Conservation (phyloP, 202 grass and related monocot genomes). For the Cymbopogon flexuosus region DNA sequence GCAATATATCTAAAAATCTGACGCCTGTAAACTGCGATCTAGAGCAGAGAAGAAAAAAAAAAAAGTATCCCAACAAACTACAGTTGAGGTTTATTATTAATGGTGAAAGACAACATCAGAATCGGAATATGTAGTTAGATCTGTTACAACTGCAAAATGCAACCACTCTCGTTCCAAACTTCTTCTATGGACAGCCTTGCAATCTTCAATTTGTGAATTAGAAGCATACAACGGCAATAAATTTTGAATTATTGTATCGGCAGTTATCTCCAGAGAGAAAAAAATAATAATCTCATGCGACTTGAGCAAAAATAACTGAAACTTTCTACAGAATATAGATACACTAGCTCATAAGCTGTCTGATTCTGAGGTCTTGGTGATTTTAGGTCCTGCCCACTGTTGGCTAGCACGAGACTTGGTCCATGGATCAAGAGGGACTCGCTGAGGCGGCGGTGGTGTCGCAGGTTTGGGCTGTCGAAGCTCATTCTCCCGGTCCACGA, state of each 20-base stretch:
- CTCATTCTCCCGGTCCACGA: slow-evolving; percentile 90
- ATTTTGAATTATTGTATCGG: slow-evolving; percentile 40
- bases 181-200: not conserved
- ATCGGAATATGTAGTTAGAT: not conserved
- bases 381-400: slow-evolving; percentile 65
- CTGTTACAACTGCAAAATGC: not conserved
- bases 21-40: not conserved
- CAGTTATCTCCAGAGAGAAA: slow-evolving; percentile 17
- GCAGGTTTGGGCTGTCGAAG: slow-evolving; percentile 72
- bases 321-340: not conserved
- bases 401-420: slow-evolving; percentile 62
- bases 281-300: not conserved
- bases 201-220: not conserved
- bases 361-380: slow-evolving; percentile 35
- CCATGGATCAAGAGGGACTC: slow-evolving; percentile 79
- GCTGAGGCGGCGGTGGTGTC: slow-evolving; percentile 49
- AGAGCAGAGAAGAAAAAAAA: too few relatives aligned
- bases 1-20: too few relatives aligned
- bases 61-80: not conserved
- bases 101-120: not conserved
- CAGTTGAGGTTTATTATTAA: not conserved
- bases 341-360: slow-evolving; percentile 44
- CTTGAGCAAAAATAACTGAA: not conserved
- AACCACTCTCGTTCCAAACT: not conserved
- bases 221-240: not conserved